Conservation (phyloP, 768 basidiomycete genomes). For the Phlebiopsis flavidoalba region DNA sequence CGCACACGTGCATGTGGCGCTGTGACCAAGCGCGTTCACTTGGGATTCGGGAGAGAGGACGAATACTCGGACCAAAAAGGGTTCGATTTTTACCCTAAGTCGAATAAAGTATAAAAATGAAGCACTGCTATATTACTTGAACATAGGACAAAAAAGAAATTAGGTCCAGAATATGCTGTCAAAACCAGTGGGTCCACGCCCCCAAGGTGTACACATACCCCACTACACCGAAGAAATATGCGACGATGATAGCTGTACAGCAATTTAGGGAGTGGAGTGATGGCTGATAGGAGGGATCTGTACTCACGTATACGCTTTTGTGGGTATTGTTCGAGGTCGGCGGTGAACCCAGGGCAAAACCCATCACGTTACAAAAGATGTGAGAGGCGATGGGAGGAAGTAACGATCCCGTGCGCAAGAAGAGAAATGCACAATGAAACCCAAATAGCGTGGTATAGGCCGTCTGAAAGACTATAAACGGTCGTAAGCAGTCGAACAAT, state of each 20-base stretch:
- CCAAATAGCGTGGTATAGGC: conserved; percentile 92
- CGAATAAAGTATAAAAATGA: not conserved
- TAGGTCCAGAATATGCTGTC: conserved; percentile 39
- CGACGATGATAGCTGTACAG: conserved; percentile 43
- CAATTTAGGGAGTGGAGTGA: no score
- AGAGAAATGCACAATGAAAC: conserved; percentile 79
- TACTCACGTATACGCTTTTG: conserved; percentile 5
- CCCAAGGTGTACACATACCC: conserved; percentile 50
- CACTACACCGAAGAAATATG: conserved; percentile 56
- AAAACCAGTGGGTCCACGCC: conserved; percentile 42
- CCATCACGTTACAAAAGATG: conserved; percentile 93
- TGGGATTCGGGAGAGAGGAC: not conserved
- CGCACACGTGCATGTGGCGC: not conserved
- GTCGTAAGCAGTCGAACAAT: not conserved
- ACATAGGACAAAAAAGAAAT: not conserved
- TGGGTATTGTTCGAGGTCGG: conserved; percentile 33
- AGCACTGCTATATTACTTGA: not conserved
- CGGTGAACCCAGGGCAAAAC: conserved; percentile 65
- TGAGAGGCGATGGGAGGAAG: conserved; percentile 77
- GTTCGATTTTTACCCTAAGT: no score
- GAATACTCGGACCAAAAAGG: not conserved
- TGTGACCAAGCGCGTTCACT: not conserved
- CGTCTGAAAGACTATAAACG: conserved; percentile 71
- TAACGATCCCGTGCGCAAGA: conserved; percentile 81
- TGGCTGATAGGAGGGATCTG: no score